A percentile compares a stretch with the other conserved stretches of the same genome.
These are phyloP conservation scores for Chlorella sorokiniana DNA, from an alignment of 139 green algal genomes.

Conservation along the genomic window DNA sequence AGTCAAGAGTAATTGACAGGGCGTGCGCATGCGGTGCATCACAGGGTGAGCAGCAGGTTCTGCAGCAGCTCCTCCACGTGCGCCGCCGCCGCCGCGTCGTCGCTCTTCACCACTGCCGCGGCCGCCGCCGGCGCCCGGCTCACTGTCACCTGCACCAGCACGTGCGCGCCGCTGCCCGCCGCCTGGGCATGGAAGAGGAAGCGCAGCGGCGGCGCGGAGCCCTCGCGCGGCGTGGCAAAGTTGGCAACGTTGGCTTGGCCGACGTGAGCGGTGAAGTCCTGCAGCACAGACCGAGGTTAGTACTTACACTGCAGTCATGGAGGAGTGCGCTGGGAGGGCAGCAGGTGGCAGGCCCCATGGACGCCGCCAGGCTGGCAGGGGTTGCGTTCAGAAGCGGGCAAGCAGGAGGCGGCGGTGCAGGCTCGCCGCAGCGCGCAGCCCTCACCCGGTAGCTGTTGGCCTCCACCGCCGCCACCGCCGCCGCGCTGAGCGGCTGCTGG, in stretches of 20 bases:
- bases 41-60: slow-evolving; percentile 36
- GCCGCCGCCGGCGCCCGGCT: slow-evolving; percentile 12
- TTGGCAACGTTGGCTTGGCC: slow-evolving; percentile 38
- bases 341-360: too few relatives aligned
- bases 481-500: neutral
- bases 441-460: slow-evolving; percentile 26
- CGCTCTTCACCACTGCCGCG: slow-evolving; percentile 11
- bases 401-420: too few relatives aligned
- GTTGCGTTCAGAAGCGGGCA: too few relatives aligned
- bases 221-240: slow-evolving; percentile 35
- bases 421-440: too few relatives aligned
- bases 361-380: too few relatives aligned
- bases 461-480: neutral
- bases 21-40: too few relatives aligned
- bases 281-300: too few relatives aligned
- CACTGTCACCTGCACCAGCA: slow-evolving; percentile 34
- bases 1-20: too few relatives aligned
- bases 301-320: too few relatives aligned
- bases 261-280: slow-evolving; percentile 47
- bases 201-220: slow-evolving; percentile 13
- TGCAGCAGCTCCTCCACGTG: slow-evolving; percentile 38
- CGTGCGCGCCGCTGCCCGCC: neutral
- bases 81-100: neutral
- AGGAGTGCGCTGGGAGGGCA: neutral
- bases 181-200: slow-evolving; percentile 45